phyloP scores from a whole-genome alignment of 495 filamentous ascomycete species.

The Gamarada debralockiae region DNA sequence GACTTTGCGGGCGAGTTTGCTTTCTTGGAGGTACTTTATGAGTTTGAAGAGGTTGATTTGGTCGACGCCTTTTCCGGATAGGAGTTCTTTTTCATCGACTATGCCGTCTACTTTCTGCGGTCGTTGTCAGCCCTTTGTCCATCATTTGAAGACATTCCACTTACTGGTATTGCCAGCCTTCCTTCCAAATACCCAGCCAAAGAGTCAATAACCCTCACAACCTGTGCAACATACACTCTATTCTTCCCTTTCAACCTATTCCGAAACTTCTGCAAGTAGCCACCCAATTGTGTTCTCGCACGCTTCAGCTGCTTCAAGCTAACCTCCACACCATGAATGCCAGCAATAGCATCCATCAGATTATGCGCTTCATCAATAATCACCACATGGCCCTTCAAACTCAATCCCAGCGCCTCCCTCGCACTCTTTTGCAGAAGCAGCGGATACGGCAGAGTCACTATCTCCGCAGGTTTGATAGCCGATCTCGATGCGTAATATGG shows the following conservation, averaged over 20 bases:
- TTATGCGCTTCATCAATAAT: slow-evolving; percentile 98
- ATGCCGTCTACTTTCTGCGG: slow-evolving; percentile 48
- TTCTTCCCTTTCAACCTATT: slow-evolving; percentile 91
- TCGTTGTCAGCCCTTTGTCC: background rate
- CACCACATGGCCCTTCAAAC: slow-evolving; percentile 80
- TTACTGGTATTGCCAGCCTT: slow-evolving; percentile 37
- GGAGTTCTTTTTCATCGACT: slow-evolving; percentile 62
- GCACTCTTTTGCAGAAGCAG: slow-evolving; percentile 85
- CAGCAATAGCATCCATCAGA: slow-evolving; percentile 89
- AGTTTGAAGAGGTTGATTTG: slow-evolving; percentile 94
- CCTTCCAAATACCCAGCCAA: slow-evolving; percentile 62
- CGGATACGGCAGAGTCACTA: slow-evolving; percentile 92
- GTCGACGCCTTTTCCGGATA: slow-evolving; percentile 84
- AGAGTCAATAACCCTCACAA: slow-evolving; percentile 74
- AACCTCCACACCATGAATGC: slow-evolving; percentile 78
- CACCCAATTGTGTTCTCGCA: slow-evolving; percentile 67
- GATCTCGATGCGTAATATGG: slow-evolving; percentile 93
- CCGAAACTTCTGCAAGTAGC: slow-evolving; percentile 83
- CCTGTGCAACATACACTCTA: slow-evolving; percentile 83
- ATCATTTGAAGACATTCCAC: background rate
- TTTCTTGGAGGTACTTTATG: slow-evolving; percentile 80
- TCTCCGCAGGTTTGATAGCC: slow-evolving; percentile 81
- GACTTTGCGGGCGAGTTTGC: slow-evolving; percentile 90
- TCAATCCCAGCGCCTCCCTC: slow-evolving; percentile 80
- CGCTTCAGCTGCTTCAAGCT: slow-evolving; percentile 66